Evolutionary conservation across 2,329 filamentous ascomycete genomes (phyloP).

Genomic region (Aspergillus ochraceus): DNA sequence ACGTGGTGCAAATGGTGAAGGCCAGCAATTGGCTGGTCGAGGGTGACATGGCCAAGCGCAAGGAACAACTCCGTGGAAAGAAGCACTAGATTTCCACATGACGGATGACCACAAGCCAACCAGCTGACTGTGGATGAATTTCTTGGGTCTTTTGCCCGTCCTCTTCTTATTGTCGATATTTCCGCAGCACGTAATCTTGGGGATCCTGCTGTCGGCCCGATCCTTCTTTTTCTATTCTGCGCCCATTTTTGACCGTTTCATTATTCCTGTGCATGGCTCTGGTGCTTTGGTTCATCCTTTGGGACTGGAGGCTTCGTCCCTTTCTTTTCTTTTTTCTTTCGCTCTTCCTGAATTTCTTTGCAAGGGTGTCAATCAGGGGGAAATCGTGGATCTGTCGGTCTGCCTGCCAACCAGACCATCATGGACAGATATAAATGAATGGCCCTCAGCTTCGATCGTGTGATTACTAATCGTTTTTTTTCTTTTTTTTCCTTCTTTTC

Average conservation of each 20-base stretch:
- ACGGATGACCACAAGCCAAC: neutral
- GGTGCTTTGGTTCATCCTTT: constrained; percentile 30
- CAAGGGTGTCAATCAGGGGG: constrained; percentile 13
- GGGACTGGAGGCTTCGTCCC: constrained; percentile 12
- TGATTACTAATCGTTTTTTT: constrained; percentile 5
- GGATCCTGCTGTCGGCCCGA: neutral
- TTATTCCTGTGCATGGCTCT: constrained; percentile 31
- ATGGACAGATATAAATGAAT: constrained; percentile 11
- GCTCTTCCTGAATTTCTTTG: constrained; percentile 14
- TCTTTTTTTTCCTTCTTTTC: constrained; percentile 1
- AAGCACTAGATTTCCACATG: constrained; percentile 20
- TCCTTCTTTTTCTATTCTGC: neutral
- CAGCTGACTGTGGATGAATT: neutral
- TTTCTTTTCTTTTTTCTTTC: constrained; percentile 14
- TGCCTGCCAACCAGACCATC: constrained; percentile 8
- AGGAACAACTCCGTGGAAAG: constrained; percentile 42
- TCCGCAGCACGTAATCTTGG: neutral
- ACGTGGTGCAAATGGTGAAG: constrained; percentile 90
- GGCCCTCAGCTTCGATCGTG: constrained; percentile 6
- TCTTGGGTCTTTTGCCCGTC: neutral
- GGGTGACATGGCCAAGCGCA: constrained; percentile 73
- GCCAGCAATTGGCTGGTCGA: constrained; percentile 90
- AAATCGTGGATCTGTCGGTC: constrained; percentile 14
- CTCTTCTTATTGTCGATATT: constrained; percentile 2
- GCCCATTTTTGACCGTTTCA: constrained; percentile 1